Evolutionary conservation across 768 basidiomycete genomes (phyloP), one percentile per base, ranked within the genome.

Genomic region (Auriscalpium orientale): DNA sequence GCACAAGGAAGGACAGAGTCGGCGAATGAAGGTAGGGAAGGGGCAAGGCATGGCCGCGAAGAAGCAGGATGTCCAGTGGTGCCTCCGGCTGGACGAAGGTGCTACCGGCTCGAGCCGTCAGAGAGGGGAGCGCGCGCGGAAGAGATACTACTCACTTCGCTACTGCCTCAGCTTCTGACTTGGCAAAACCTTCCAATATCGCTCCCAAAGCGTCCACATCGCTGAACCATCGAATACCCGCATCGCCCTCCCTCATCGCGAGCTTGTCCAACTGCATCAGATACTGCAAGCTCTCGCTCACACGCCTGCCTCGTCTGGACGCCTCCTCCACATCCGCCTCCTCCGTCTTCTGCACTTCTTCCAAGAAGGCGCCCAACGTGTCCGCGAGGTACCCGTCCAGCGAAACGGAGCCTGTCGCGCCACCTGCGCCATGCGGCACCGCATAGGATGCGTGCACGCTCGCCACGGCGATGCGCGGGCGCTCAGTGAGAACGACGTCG

Each of bases 401-500:
- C 0, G 81, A 79, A 34, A 72, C 68, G 2, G 83, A 81, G 6
- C 78, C 77, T 2, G 78, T 71, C 4, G 67, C 67, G 9, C 70
- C 62, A 10, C 64, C 64, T 0, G 65, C 52, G 8, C 74, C 66
- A 56, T 74, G 74, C 9, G 78, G 71, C 34, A 81, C 75, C 1
- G 87, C 89, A 67, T 87, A 89, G 8, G 87, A 83, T 2, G 85
- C 87, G 66, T 88, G 91, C 61, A 89, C 80, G 43, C 73, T 78
- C 0, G 78, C 76, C 21, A 84, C 77, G 20, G 67, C 69, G 22
- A 84, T 63, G 22, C 22, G 46, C 18, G 46, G 46, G 16, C 22
- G 46, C 18, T 16, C 46, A 13, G n/a, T 3, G 53, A 60, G 49
- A n/a, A 46, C 49, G 6, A 60, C 59, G 18, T 60, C 59, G 45